Conservation (phyloP, 2,329 filamentous ascomycete genomes). For the Septoria petroselini region DNA sequence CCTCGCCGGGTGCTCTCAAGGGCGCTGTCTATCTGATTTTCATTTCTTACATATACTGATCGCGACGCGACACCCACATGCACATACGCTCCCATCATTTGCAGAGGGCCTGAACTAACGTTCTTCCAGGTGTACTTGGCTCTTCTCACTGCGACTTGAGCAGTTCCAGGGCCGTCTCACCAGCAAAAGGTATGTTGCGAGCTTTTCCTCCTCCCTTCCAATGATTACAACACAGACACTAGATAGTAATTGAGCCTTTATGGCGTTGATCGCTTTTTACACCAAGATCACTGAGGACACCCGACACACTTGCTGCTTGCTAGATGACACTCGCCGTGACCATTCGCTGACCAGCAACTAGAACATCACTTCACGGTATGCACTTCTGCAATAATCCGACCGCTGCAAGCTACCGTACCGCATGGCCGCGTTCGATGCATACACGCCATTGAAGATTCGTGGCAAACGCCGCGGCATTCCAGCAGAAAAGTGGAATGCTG, state of each 20-base stretch:
- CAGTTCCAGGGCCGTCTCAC: not conserved
- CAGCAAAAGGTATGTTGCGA: constrained; percentile 12
- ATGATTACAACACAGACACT: constrained; percentile 64
- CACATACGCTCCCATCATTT: not conserved
- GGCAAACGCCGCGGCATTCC: constrained; percentile 32
- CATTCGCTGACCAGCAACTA: constrained; percentile 4
- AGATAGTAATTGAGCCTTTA: constrained; percentile 50
- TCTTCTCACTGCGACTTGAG: not conserved
- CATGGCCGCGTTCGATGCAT: constrained; percentile 11
- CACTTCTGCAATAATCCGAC: not conserved
- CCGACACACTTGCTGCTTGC: not conserved
- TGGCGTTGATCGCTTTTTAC: constrained; percentile 38
- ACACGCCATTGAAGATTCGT: constrained; percentile 36
- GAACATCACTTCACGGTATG: not conserved
- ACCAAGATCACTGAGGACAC: constrained; percentile 43
- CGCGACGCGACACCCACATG: not conserved
- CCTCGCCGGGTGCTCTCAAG: constrained; percentile 89
- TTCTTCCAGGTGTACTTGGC: not conserved
- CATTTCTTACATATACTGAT: constrained; percentile 98
- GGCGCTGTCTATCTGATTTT: constrained; percentile 76
- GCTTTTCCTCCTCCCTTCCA: constrained; percentile 41
- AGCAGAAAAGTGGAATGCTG: constrained; percentile 32
- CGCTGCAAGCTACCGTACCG: not conserved
- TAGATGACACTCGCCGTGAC: not conserved
- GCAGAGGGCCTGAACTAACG: constrained; percentile 3